Conservation (phyloP, 2,329 filamentous ascomycete genomes). For the Pseudocercospora musae region DNA sequence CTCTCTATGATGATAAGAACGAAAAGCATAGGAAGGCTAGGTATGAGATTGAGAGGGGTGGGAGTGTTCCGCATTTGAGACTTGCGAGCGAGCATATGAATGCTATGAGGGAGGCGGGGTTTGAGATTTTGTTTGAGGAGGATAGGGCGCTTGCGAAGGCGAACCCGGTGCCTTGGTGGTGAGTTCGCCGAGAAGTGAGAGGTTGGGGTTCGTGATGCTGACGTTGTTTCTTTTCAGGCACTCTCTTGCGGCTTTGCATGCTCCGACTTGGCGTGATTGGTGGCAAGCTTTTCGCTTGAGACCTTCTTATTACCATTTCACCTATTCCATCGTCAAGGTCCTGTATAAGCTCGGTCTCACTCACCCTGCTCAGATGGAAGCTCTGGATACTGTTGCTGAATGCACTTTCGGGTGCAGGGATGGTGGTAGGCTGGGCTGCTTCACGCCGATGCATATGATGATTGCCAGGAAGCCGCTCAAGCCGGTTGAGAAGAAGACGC, state of each 20-base stretch:
- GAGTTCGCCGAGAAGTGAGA: not conserved
- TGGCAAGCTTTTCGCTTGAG: not conserved
- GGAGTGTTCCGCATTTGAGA: conserved; percentile 30
- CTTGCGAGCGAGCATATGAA: conserved; percentile 20
- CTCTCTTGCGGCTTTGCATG: not conserved
- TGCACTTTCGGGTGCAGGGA: conserved; percentile 2
- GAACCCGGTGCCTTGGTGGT: conserved; percentile 26
- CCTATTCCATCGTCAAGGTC: not conserved
- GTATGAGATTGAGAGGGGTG: conserved; percentile 31
- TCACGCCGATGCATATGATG: conserved; percentile 97
- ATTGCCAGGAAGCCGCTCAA: conserved; percentile 71
- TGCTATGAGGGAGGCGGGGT: conserved; percentile 28
- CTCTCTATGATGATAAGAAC: conserved; percentile 27
- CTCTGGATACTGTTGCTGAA: conserved; percentile 1
- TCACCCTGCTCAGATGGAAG: conserved; percentile 6
- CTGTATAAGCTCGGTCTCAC: not conserved
- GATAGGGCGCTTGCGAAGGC: conserved; percentile 24
- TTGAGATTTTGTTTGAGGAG: conserved; percentile 29
- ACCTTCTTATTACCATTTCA: not conserved
- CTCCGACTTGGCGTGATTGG: not conserved
- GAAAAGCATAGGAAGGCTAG: conserved; percentile 26
- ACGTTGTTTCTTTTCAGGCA: not conserved
- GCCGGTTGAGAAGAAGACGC: not conserved
- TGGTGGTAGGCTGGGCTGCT: conserved; percentile 72
- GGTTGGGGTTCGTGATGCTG: conserved; percentile 9